Percentiles rank a stretch among this genome's conserved stretches.
phyloP scores from a whole-genome alignment of 163 green algal species.

The Coccomyxa subellipsoidea region DNA sequence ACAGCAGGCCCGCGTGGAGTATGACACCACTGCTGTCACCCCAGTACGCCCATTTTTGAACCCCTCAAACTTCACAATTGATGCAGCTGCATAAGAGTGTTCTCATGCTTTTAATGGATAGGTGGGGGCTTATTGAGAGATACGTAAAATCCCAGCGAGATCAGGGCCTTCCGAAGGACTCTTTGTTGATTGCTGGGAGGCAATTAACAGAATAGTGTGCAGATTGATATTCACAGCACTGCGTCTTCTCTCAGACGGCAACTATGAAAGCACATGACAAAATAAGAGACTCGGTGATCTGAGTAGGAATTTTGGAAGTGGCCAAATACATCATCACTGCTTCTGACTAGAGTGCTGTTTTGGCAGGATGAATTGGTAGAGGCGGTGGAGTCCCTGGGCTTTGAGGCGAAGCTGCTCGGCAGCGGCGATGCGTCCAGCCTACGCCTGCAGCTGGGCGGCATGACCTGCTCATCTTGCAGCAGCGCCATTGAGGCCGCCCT shows the following conservation, averaged over 20 bases:
- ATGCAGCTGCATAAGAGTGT: not conserved
- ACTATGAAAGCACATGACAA: not conserved
- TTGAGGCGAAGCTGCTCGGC: slow-evolving; percentile 50
- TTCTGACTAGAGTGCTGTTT: not conserved
- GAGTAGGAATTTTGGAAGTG: not conserved
- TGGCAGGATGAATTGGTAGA: slow-evolving; percentile 39
- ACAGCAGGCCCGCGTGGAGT: slow-evolving; percentile 18
- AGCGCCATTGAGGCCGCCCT: slow-evolving; percentile 55
- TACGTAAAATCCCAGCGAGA: no score
- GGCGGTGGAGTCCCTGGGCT: slow-evolving; percentile 79
- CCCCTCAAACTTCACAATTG: no score
- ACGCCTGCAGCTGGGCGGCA: slow-evolving; percentile 58
- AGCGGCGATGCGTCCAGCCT: slow-evolving; percentile 11
- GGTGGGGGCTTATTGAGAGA: not conserved
- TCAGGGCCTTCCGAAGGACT: no score
- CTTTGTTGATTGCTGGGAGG: no score
- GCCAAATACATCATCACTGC: not conserved
- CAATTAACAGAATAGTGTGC: no score
- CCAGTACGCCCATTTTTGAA: not conserved
- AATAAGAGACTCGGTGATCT: not conserved
- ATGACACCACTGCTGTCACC: not conserved
- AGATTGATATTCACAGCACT: no score
- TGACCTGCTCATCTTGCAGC: slow-evolving; percentile 62
- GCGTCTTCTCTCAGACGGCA: no score
- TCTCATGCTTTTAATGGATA: not conserved